These are phyloP conservation scores for Calocybe indica DNA, from an alignment of 768 basidiomycete genomes.

Conservation along the genomic window DNA sequence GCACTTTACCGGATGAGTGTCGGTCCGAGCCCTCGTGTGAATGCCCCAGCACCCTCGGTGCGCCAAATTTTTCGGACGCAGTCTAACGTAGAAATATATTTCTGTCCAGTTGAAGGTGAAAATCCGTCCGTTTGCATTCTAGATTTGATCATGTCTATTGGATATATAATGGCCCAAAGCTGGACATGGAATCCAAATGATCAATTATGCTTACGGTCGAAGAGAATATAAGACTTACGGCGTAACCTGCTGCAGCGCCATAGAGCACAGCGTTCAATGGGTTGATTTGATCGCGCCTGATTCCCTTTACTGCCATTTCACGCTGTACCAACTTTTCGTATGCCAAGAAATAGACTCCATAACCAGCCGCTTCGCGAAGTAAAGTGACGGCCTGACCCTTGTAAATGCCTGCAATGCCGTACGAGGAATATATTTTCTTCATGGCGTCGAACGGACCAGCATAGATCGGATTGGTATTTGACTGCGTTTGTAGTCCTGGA, in stretches of 20 bases:
- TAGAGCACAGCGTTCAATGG: constrained; percentile 77
- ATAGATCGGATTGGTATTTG: constrained; percentile 69
- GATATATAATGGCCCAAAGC: constrained; percentile 93
- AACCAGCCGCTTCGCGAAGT: constrained; percentile 74
- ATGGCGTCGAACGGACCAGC: constrained; percentile 85
- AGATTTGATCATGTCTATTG: constrained; percentile 94
- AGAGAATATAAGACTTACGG: constrained; percentile 40
- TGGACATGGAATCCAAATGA: constrained; percentile 21
- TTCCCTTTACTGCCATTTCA: constrained; percentile 71
- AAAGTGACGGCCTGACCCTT: constrained; percentile 92
- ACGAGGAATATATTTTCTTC: constrained; percentile 67
- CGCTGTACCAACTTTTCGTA: constrained; percentile 91
- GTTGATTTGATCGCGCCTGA: constrained; percentile 69
- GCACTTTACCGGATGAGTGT: constrained; percentile 74
- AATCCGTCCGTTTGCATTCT: constrained; percentile 95
- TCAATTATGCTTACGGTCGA: not conserved
- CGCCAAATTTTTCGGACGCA: constrained; percentile 81
- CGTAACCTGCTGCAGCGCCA: constrained; percentile 91
- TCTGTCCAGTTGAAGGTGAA: constrained; percentile 64
- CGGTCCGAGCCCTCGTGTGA: constrained; percentile 86
- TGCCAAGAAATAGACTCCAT: constrained; percentile 84
- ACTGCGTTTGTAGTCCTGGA: constrained; percentile 87
- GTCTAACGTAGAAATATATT: constrained; percentile 78
- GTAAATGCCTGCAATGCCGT: constrained; percentile 83
- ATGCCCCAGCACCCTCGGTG: constrained; percentile 78